Conservation (phyloP, 768 basidiomycete genomes). For the Russula emetica region DNA sequence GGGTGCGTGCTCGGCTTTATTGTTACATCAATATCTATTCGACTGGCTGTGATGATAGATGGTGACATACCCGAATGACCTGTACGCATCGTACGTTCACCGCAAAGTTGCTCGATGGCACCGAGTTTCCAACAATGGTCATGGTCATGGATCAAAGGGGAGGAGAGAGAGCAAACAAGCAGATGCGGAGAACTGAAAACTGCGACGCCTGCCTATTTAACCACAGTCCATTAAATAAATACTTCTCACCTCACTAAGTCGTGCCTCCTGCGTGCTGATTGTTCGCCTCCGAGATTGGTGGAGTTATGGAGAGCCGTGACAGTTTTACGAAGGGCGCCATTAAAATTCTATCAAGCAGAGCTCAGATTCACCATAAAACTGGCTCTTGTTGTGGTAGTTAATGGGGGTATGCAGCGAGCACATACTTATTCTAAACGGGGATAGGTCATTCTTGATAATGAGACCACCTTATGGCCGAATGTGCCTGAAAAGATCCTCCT, state of each 20-base stretch:
- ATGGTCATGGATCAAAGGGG: background rate
- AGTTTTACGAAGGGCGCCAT: conserved; percentile 2
- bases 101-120: background rate
- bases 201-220: background rate
- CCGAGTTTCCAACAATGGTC: background rate
- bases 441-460: background rate
- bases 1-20: conserved; percentile 9
- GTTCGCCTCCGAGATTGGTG: conserved; percentile 1
- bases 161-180: background rate
- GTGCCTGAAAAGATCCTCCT: background rate
- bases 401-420: background rate
- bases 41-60: background rate
- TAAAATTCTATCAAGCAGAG: background rate
- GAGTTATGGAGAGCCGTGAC: background rate
- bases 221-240: background rate
- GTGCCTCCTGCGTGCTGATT: background rate
- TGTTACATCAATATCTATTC: background rate
- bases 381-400: background rate
- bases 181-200: background rate
- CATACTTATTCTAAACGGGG: background rate
- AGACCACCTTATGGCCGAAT: background rate
- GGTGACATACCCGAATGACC: conserved; percentile 3
- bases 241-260: background rate
- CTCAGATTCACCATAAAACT: background rate
- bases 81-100: conserved; percentile 23